Conservation (phyloP, 495 filamentous ascomycete genomes). For the Collariella sp. region DNA sequence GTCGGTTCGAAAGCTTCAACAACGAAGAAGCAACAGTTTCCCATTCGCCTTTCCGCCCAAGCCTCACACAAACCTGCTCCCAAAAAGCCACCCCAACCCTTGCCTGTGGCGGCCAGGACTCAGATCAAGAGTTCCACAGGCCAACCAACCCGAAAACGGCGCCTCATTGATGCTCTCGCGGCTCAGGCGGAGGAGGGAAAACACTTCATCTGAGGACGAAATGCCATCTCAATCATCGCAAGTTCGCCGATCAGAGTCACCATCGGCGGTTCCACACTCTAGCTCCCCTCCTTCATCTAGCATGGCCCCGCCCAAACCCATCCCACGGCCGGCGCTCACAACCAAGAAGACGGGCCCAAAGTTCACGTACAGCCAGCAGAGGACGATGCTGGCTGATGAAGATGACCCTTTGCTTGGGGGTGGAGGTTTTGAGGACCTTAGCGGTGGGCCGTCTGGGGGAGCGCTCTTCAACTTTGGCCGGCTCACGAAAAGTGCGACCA, state of each 20-base stretch:
- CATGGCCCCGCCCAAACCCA: not conserved
- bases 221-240: constrained; percentile 4
- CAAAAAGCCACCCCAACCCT: constrained; percentile 11
- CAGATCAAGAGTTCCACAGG: not conserved
- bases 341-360: constrained; percentile 26
- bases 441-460: constrained; percentile 25
- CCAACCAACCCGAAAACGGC: constrained; percentile 31
- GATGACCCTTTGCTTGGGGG: constrained; percentile 28
- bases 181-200: constrained; percentile 30
- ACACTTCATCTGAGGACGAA: constrained; percentile 18
- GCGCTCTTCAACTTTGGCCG: constrained; percentile 34
- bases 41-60: constrained; percentile 30
- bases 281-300: constrained; percentile 11
- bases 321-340: constrained; percentile 11
- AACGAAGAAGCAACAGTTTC: constrained; percentile 26
- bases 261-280: constrained; percentile 8
- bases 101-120: not conserved
- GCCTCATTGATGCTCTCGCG: constrained; percentile 49
- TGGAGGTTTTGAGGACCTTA: constrained; percentile 18
- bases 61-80: constrained; percentile 2
- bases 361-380: constrained; percentile 43
- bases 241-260: not conserved
- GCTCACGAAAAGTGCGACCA: constrained; percentile 25
- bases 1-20: constrained; percentile 11
- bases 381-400: constrained; percentile 42